Base-by-base conservation (phyloP, 2,329 filamentous ascomycete species). In the Alternaria sp. region DNA sequence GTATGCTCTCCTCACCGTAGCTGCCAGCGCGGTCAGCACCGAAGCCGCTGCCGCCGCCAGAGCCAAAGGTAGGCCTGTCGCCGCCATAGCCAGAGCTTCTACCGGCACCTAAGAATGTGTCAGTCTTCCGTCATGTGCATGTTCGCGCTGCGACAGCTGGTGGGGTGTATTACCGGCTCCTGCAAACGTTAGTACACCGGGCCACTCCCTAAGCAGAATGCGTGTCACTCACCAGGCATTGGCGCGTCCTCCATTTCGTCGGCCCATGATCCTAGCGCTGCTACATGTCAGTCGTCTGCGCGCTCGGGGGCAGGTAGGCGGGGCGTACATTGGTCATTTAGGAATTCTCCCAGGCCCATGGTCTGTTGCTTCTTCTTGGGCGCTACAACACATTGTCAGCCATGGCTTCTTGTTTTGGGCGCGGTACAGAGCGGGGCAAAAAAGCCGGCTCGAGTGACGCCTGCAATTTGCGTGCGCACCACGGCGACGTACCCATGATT, bases 341-440 rank as follows among this genome's bases (percentile, higher is more conserved):
- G 88, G 88, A 99, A 99, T 84, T 93, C 92, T 87, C 93, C 93
- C 80, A 98, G 90, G 86, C 92, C 93, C 92, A 99, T 95, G 88
- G 96, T 99, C 89, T 97, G 91, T 83, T 89, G 87, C 86, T 93
- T 92, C 86, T 96, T 96, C 82, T 94, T 92, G 73, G 94, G 95
- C 88, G 92, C 94, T 97, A 78, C 65, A 80, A 59, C 57, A 65
- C 57, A 72, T 66, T 71, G 81, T 88, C 75, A 89, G 86, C 79
- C 67, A 67, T 73, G 64, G 28, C 47, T 45, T 44, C 50, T 52
- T 62, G 58, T 57, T 30, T 45, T 64, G 56, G 63, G 46, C 54
- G 62, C 64, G 57, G 67, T 58, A 61, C 66, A 59, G 64, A 60
- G 73, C 69, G 69, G 71, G 69, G 75, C 71, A 72, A 69, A 68